A percentile compares a stretch with the other conserved stretches of the same genome.
phyloP scores from a whole-genome alignment of 495 filamentous ascomycete genomes.

The Hypoxylon perforatum region DNA sequence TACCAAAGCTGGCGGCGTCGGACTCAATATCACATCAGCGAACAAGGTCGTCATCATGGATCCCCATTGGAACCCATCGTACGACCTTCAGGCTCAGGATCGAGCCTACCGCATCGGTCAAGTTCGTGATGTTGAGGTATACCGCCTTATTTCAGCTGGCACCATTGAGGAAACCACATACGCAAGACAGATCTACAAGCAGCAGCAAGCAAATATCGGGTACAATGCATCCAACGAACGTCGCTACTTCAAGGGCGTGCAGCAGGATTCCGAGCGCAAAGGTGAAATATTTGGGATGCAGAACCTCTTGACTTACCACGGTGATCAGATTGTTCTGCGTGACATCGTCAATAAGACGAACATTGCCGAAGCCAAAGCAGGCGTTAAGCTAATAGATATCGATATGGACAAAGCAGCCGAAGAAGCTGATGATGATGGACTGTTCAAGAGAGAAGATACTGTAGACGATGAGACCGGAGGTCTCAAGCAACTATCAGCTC shows the following conservation, averaged over 20 bases:
- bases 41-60: conserved; percentile 99
- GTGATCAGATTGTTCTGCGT: conserved; percentile 80
- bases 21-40: conserved; percentile 94
- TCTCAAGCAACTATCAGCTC: conserved; percentile 79
- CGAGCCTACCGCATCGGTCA: conserved; percentile 97
- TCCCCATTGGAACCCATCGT: conserved; percentile 96
- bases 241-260: conserved; percentile 94
- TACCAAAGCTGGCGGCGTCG: conserved; percentile 87
- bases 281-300: conserved; percentile 93
- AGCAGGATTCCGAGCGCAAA: conserved; percentile 79
- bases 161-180: conserved; percentile 99
- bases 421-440: conserved; percentile 56
- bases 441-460: conserved; percentile 55
- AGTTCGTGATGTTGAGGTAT: conserved; percentile 92
- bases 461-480: conserved; percentile 68
- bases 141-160: conserved; percentile 89
- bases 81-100: conserved; percentile 96
- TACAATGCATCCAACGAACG: conserved; percentile 93
- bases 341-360: conserved; percentile 99
- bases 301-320: conserved; percentile 88
- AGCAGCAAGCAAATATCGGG: conserved; percentile 97
- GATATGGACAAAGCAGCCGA: conserved; percentile 71
- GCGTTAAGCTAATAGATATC: conserved; percentile 80
- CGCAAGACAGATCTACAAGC: conserved; percentile 97
- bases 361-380: conserved; percentile 89